phyloP scores from a whole-genome alignment of 176 grass and related monocot genomes.

The Puccinellia tenuiflora region DNA sequence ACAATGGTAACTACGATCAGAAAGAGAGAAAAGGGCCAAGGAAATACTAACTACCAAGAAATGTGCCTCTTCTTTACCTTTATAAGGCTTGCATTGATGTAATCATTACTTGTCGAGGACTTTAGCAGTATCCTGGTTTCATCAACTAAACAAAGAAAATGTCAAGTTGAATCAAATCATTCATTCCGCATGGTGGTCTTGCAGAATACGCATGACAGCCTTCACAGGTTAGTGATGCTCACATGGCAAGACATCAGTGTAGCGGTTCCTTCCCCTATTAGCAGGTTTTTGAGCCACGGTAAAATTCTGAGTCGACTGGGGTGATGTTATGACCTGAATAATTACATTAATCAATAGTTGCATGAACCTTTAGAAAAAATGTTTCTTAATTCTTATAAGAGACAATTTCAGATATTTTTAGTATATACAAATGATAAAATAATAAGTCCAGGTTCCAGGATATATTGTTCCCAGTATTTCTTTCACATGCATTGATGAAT shows the following conservation, averaged over 20 bases:
- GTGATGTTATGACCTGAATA: conserved; percentile 16
- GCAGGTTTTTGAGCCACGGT: conserved; percentile 38
- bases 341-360: neutral
- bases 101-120: conserved; percentile 36
- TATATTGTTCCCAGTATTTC: neutral
- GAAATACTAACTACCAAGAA: neutral
- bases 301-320: conserved; percentile 7
- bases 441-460: neutral
- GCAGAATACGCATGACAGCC: conserved; percentile 1
- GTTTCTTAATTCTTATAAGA: neutral
- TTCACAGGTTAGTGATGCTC: conserved; percentile 25
- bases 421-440: neutral
- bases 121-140: conserved; percentile 40
- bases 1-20: neutral
- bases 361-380: neutral
- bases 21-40: neutral
- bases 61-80: conserved; percentile 29
- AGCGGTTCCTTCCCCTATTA: conserved; percentile 78
- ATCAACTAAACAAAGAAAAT: conserved; percentile 44
- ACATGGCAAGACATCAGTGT: conserved; percentile 86
- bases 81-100: conserved; percentile 93
- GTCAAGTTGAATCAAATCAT: conserved; percentile 6
- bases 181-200: neutral
- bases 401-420: neutral
- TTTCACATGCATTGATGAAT: neutral